phyloP scores from a whole-genome alignment of 164 flowering plant species.

The Santalum album region DNA sequence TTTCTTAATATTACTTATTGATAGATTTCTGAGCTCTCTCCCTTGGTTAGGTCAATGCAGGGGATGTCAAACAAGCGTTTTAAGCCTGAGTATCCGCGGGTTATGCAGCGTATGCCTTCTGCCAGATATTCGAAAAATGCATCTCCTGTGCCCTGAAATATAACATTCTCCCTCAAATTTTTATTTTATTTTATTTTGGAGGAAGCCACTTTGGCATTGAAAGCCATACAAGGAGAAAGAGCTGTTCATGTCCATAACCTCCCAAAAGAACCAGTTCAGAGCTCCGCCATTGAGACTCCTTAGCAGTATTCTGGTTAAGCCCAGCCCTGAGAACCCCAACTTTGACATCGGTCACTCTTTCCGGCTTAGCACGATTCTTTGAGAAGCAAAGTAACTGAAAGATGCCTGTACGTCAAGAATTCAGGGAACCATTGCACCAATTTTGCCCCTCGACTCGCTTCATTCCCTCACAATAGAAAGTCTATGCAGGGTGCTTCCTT shows the following conservation, averaged over 20 bases:
- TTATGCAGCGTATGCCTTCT: constrained; percentile 50
- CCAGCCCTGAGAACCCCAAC: not conserved
- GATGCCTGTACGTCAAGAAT: not conserved
- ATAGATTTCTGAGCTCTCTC: too few relatives aligned
- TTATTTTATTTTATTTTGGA: not conserved
- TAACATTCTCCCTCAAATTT: not conserved
- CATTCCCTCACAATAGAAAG: not conserved
- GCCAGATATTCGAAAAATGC: constrained; percentile 57
- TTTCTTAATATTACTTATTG: too few relatives aligned
- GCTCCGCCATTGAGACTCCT: not conserved
- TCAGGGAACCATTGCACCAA: not conserved
- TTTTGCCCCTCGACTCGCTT: not conserved
- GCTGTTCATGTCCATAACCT: not conserved
- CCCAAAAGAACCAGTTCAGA: not conserved
- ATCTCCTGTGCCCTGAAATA: constrained; percentile 47
- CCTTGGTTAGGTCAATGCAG: constrained; percentile 62
- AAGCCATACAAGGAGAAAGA: not conserved
- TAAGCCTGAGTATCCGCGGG: constrained; percentile 52
- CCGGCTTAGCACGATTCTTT: not conserved
- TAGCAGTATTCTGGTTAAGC: not conserved
- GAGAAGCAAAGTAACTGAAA: not conserved
- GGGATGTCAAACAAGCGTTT: constrained; percentile 48
- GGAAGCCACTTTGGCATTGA: constrained; percentile 11
- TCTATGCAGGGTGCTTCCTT: not conserved
- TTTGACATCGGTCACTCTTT: too few relatives aligned